Evolutionary conservation across 192 early-diverging fungal species (phyloP).

Genomic region (Backusella macrospora): DNA sequence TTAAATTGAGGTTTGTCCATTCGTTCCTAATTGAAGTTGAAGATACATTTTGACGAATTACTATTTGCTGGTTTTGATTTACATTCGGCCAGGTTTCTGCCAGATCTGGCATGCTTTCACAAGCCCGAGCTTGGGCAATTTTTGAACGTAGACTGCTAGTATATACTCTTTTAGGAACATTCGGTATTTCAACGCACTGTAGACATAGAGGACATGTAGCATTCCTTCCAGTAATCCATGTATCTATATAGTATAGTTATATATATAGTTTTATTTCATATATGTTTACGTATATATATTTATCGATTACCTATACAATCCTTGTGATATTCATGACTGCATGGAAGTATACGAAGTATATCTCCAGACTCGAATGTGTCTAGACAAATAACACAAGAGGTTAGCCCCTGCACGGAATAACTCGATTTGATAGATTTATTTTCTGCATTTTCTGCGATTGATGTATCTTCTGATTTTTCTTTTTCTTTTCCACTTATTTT

Average conservation of each 20-base stretch:
- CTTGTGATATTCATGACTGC: not conserved
- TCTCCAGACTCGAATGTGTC: not conserved
- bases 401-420: not conserved
- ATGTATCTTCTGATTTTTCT: not conserved
- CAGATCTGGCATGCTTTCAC: conserved; percentile 1
- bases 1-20: not conserved
- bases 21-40: not conserved
- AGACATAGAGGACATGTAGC: not conserved
- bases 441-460: not conserved
- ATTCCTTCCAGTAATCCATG: conserved; percentile 2
- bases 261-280: not conserved
- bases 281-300: not conserved
- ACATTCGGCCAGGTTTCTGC: conserved; percentile 1
- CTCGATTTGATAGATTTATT: not conserved
- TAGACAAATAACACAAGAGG: not conserved
- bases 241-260: not conserved
- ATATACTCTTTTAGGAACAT: not conserved
- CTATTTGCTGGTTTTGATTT: conserved; percentile 3
- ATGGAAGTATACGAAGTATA: not conserved
- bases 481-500: not conserved
- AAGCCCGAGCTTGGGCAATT: not conserved
- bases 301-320: not conserved
- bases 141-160: not conserved
- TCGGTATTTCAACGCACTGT: not conserved
- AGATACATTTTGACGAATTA: not conserved